A percentile compares a stretch with the other conserved stretches of the same genome.
phyloP scores from a whole-genome alignment of 225 moss, liverwort and hornwort species.

The Physcomitrium patens region DNA sequence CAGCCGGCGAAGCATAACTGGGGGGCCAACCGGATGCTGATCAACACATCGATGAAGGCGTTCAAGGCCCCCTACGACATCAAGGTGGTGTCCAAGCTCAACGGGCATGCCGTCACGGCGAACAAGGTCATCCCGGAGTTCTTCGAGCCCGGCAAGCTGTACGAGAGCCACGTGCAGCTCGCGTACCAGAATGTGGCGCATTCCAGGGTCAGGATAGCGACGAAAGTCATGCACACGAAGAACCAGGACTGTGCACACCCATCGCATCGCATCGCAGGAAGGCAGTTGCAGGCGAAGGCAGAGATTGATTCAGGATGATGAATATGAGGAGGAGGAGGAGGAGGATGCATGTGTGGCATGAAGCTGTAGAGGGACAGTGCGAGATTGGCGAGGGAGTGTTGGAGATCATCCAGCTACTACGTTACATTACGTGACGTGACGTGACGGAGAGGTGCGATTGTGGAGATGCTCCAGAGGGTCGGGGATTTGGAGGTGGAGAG shows the following conservation, averaged over 20 bases:
- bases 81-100: not conserved
- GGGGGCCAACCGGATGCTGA: conserved; percentile 22
- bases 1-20: not conserved
- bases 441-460: no score
- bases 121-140: conserved; percentile 16
- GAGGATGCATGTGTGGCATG: no score
- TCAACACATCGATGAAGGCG: not conserved
- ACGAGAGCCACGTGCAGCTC: conserved; percentile 18
- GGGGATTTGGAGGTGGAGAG: not conserved
- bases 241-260: not conserved
- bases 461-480: no score
- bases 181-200: not conserved
- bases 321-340: no score
- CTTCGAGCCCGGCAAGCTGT: conserved; percentile 28
- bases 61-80: conserved; percentile 15
- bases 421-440: no score
- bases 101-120: conserved; percentile 13
- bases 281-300: no score
- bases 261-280: not conserved
- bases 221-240: not conserved
- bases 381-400: no score
- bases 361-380: no score
- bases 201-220: no score
- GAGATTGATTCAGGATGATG: no score
- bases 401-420: no score